These are phyloP conservation scores for Catunica adiposa DNA, from an alignment of 2,329 filamentous ascomycete species.

Conservation along the genomic window DNA sequence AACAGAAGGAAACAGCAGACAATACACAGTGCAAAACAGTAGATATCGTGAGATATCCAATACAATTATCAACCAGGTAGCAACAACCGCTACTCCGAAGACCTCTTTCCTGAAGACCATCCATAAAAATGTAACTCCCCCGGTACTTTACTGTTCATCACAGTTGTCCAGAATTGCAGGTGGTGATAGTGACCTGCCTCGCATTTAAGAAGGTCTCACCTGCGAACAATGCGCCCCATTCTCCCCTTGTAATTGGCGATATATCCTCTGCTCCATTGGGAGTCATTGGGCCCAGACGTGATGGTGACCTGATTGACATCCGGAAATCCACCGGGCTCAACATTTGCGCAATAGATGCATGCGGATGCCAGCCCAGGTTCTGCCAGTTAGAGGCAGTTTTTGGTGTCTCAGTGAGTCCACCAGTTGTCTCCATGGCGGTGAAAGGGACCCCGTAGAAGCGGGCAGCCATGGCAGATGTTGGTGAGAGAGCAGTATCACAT, in stretches of 20 bases:
- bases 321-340: constrained; percentile 5
- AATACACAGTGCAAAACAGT: background rate
- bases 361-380: constrained; percentile 3
- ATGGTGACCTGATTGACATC: constrained; percentile 1
- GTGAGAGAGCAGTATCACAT: background rate
- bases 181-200: background rate
- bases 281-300: constrained; percentile 32
- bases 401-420: background rate
- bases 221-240: constrained; percentile 39
- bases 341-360: constrained; percentile 12
- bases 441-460: constrained; percentile 8
- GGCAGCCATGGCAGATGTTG: constrained; percentile 10
- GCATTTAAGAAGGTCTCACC: background rate
- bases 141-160: background rate
- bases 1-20: background rate
- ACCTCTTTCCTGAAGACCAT: background rate
- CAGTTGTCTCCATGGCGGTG: background rate
- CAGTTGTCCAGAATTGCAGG: background rate
- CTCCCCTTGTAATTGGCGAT: constrained; percentile 42
- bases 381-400: background rate
- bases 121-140: background rate
- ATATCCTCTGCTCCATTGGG: constrained; percentile 46
- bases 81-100: background rate
- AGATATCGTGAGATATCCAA: background rate
- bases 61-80: background rate